These are phyloP conservation scores for Epithemia pelagica DNA, from an alignment of 108 stramenopile genomes.

Conservation along the genomic window DNA sequence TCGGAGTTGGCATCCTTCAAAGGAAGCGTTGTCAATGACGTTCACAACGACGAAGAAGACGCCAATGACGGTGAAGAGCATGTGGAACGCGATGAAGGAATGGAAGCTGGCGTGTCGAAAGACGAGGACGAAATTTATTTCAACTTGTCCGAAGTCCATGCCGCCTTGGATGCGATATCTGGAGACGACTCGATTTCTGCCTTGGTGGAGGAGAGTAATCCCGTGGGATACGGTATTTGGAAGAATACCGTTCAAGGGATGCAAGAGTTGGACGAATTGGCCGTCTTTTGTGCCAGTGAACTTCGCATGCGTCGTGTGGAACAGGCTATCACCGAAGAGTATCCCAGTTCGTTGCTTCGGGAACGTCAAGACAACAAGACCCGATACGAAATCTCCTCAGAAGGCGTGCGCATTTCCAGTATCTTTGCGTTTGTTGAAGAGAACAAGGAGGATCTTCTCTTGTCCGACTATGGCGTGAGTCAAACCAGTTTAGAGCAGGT, in stretches of 20 bases:
- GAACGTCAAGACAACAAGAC: slow-evolving; percentile 77
- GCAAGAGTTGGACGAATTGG: slow-evolving; percentile 42
- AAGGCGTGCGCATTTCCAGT: slow-evolving; percentile 48
- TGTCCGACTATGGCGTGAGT: slow-evolving; percentile 69
- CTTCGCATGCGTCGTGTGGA: slow-evolving; percentile 48
- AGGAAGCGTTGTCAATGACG: slow-evolving; percentile 10
- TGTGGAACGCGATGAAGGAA: slow-evolving; percentile 3
- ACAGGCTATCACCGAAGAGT: slow-evolving; percentile 38
- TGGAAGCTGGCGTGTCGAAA: slow-evolving; percentile 8
- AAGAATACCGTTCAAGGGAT: slow-evolving; percentile 56
- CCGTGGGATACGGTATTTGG: slow-evolving; percentile 44
- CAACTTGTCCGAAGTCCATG: slow-evolving; percentile 36
- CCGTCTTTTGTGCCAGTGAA: slow-evolving; percentile 54
- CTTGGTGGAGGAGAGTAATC: slow-evolving; percentile 35
- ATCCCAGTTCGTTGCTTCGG: slow-evolving; percentile 47
- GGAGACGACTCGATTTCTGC: slow-evolving; percentile 41
- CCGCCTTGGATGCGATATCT: slow-evolving; percentile 28
- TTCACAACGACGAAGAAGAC: slow-evolving; percentile 6
- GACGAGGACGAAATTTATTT: slow-evolving; percentile 31
- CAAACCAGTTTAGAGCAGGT: slow-evolving; percentile 81
- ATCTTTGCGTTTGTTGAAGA: slow-evolving; percentile 66
- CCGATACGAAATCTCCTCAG: slow-evolving; percentile 63
- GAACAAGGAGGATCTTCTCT: slow-evolving; percentile 43
- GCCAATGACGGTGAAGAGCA: slow-evolving; percentile 3
- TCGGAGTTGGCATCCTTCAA: slow-evolving; percentile 8